phyloP scores from a whole-genome alignment of 805 yeast species.

The Cyberlindnera saturnus region DNA sequence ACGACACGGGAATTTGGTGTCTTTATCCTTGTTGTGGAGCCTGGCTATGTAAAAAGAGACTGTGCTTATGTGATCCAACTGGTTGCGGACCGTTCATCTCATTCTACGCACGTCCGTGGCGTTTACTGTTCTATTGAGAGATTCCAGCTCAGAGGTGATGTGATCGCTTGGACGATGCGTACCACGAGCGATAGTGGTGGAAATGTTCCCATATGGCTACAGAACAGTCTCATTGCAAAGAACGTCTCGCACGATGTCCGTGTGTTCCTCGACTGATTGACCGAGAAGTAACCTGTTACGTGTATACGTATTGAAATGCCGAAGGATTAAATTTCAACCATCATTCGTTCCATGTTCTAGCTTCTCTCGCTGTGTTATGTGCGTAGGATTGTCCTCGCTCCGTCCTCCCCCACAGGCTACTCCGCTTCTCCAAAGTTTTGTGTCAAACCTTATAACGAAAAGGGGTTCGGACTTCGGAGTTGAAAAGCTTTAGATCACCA shows the following conservation, averaged over 20 bases:
- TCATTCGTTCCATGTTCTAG: too few species aligned
- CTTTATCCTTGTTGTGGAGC: slow-evolving; percentile 25
- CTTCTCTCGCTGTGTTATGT: too few species aligned
- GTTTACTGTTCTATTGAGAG: slow-evolving; percentile 32
- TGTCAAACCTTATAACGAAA: too few species aligned
- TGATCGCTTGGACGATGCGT: slow-evolving; percentile 31
- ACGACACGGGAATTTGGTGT: slow-evolving; percentile 32
- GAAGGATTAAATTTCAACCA: too few species aligned
- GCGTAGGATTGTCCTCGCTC: too few species aligned
- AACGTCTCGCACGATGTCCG: slow-evolving; percentile 35
- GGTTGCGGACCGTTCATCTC: slow-evolving; percentile 23
- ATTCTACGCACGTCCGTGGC: slow-evolving; percentile 25
- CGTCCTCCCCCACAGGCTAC: too few species aligned
- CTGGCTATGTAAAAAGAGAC: slow-evolving; percentile 19
- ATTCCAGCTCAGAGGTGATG: slow-evolving; percentile 13
- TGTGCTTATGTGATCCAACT: slow-evolving; percentile 28
- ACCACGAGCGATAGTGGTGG: slow-evolving; percentile 37
- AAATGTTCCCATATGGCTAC: slow-evolving; percentile 33
- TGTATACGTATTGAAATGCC: too few species aligned
- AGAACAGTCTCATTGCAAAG: slow-evolving; percentile 32
- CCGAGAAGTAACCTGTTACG: background rate
- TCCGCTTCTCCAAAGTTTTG: too few species aligned
- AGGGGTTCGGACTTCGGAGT: too few species aligned
- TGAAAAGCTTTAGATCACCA: too few species aligned
- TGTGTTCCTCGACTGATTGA: slow-evolving; percentile 25